A percentile compares a stretch with the other conserved stretches of the same genome.
These are phyloP conservation scores for Mycosphaerella sp. DNA, from an alignment of 2,329 filamentous ascomycete genomes.

Conservation along the genomic window DNA sequence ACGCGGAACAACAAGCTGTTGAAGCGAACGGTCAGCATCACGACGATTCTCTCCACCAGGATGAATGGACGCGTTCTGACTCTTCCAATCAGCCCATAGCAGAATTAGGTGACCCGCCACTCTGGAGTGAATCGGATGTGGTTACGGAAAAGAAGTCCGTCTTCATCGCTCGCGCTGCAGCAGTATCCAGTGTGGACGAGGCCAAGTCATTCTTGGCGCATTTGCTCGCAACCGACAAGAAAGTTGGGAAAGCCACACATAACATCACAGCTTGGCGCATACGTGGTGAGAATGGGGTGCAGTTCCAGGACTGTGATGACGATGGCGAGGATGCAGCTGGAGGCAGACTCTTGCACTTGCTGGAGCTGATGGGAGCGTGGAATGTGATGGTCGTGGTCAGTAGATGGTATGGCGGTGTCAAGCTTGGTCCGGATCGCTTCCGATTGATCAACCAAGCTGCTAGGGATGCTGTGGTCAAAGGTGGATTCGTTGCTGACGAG, in stretches of 20 bases:
- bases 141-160: conserved; percentile 78
- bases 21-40: conserved; percentile 29
- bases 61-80: conserved; percentile 4
- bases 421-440: conserved; percentile 83
- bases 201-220: conserved; percentile 66
- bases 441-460: conserved; percentile 82
- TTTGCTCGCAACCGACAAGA: conserved; percentile 74
- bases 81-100: conserved; percentile 32
- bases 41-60: not conserved
- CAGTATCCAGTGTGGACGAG: conserved; percentile 61
- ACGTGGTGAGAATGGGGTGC: conserved; percentile 44
- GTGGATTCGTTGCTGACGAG: conserved; percentile 57
- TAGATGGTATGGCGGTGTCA: conserved; percentile 89
- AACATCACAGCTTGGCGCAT: conserved; percentile 96
- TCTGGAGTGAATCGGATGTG: conserved; percentile 69
- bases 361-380: conserved; percentile 95
- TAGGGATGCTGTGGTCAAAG: conserved; percentile 74
- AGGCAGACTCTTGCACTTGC: conserved; percentile 72
- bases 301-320: conserved; percentile 90
- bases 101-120: conserved; percentile 41
- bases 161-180: conserved; percentile 72
- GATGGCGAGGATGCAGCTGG: conserved; percentile 94
- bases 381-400: conserved; percentile 88
- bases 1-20: conserved; percentile 28
- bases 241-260: conserved; percentile 79